These are phyloP conservation scores for Boletus edulis DNA, from an alignment of 768 basidiomycete species.

Conservation along the genomic window DNA sequence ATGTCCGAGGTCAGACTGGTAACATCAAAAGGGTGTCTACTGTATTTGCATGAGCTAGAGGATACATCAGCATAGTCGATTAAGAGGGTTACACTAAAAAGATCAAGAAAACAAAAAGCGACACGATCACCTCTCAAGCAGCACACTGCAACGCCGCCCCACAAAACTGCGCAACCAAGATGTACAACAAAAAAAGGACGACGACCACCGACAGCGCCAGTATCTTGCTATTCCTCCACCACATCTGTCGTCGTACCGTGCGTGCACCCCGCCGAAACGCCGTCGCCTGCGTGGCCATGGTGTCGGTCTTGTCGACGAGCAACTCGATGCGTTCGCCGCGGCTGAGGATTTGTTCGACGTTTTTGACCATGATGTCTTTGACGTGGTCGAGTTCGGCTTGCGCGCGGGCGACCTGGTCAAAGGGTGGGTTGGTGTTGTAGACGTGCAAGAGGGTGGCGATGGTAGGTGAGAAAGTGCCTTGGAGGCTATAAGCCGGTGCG, in stretches of 20 bases:
- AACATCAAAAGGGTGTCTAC: too few species aligned
- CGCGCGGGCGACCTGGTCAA: conserved; percentile 87
- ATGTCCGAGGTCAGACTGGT: too few species aligned
- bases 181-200: conserved; percentile 71
- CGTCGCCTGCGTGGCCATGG: conserved; percentile 90
- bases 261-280: conserved; percentile 90
- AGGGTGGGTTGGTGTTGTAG: conserved; percentile 85
- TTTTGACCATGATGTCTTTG: conserved; percentile 98
- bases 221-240: conserved; percentile 82
- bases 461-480: conserved; percentile 67
- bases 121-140: not conserved
- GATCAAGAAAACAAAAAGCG: not conserved
- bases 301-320: conserved; percentile 96
- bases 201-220: conserved; percentile 67
- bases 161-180: conserved; percentile 87
- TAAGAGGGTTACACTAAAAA: conserved; percentile 9
- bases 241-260: conserved; percentile 80
- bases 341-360: conserved; percentile 93
- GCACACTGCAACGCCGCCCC: conserved; percentile 76
- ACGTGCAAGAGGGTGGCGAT: conserved; percentile 78
- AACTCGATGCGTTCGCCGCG: conserved; percentile 95
- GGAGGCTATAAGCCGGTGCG: conserved; percentile 60
- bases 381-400: conserved; percentile 87
- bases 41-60: not conserved
- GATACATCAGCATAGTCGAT: conserved; percentile 9